Evolutionary conservation across 176 grass and related monocot genomes (phyloP), one percentile per base, ranked within the genome.

Genomic region (Eleusine coracana): DNA sequence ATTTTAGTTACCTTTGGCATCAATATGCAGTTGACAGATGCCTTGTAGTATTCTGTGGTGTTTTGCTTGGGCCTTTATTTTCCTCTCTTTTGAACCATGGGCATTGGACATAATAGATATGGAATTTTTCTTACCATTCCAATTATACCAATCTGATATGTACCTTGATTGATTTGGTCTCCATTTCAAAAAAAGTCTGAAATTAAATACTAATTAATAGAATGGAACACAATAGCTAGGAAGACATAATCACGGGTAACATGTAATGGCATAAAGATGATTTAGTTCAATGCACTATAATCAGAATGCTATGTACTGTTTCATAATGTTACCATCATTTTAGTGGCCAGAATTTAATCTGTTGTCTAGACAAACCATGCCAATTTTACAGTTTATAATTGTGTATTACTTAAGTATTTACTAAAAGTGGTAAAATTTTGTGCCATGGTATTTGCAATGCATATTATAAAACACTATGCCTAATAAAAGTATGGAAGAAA

Each of bases 11-110:
- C 64, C 14, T 61, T 29, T 63, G 66, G 14, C 44, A 15, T 85
- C 56, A 18, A 20, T 85, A 50, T 50, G 34, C 40, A 11, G 74
- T 78, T 60, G 54, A 63, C 25, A 0, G 10, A n/a, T 40, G 21
- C n/a, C 28, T 51, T 61, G 3, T 71, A 20, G 14, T 71, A 38
- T 63, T 78, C 66, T 78, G 29, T 49, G 10, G 44, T 62, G 10
- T 38, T 44, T 71, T 86, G 70, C 60, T 58, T 36, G 21, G 18
- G 29, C 27, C 36, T 54, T 80, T 38, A 52, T 63, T 65, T 86
- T 80, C 41, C 37, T 45, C 10, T 21, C n/a, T 66, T 58, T 55
- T 73, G 65, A 36, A n/a, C 16, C 20, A 3, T 37, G 27, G 36
- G 18, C 65, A 84, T 77, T 56, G 18, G 70, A 21, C 36, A 25